Evolutionary conservation across 257 asterid species (phyloP), one percentile per base, ranked within the genome.

Genomic region (Fraxinus anomala): DNA sequence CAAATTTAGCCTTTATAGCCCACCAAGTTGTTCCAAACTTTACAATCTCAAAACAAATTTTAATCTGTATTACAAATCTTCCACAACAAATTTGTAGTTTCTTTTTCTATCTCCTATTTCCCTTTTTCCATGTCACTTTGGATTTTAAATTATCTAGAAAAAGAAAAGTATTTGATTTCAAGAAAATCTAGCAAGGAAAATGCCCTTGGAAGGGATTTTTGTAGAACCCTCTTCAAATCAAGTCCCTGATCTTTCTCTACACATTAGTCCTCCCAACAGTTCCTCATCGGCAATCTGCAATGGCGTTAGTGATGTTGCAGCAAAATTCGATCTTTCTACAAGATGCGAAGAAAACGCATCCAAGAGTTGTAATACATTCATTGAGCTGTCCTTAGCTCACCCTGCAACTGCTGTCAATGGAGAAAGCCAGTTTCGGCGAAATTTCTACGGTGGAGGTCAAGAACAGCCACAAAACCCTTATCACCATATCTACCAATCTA

Each of bases 201-300:
- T 90, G 96, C 92, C 92, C 88, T 83, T 88, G 34, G 90, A 90
- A 84, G 92, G 94, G 82, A 86, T 86, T 83, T 92, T 90, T 81
- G 68, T 84, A 77, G 97, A 92, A 82, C 40, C 84, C 13, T 70
- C 87, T 8, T 81, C 91, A 19, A 83, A 82, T 26, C 76, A 39
- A 69, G 80, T 79, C 4, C 98, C 97, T 11, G 98, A 93, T 91
- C 97, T 93, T 69, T 93, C 98, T 21, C 98, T 93, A 80, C 80
- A 93, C 82, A 93, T 93, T 72, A 87, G 97, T 73, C 97, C 87
- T n/a, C 98, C 98, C 13, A 88, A 76, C 85, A 63, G 37, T 21
- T 80, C 93, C 0, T 82, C 89, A 24, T 83, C 92, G 17, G 68
- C 86, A 74, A 80, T 68, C 74, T 73, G 34, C 80, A 73, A 34